These are phyloP conservation scores for Beauveria rudraprayagi DNA, from an alignment of 2,329 filamentous ascomycete species.

Conservation along the genomic window DNA sequence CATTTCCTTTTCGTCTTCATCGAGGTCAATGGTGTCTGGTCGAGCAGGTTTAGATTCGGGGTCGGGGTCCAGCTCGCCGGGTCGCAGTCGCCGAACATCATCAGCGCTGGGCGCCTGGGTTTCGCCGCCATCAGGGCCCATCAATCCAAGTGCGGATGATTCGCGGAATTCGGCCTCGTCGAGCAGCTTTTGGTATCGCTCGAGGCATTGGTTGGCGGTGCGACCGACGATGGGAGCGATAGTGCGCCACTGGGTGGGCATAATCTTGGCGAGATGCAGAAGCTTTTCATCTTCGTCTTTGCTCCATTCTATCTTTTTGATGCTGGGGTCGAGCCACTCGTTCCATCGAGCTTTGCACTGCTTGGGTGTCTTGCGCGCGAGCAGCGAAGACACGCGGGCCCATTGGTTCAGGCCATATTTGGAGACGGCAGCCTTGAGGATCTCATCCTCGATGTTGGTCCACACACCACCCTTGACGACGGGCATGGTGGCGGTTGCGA, in stretches of 20 bases:
- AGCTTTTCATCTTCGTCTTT: conserved; percentile 98
- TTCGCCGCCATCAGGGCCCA: conserved; percentile 80
- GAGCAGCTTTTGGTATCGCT: conserved; percentile 91
- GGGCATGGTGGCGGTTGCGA: conserved; percentile 44
- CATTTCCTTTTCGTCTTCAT: conserved; percentile 99
- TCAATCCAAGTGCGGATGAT: conserved; percentile 72
- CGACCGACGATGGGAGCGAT: conserved; percentile 95
- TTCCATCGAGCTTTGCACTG: conserved; percentile 98
- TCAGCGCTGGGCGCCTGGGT: conserved; percentile 82
- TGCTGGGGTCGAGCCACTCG: conserved; percentile 96
- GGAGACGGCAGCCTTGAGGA: conserved; percentile 89
- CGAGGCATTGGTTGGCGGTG: conserved; percentile 93
- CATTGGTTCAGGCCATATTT: conserved; percentile 97
- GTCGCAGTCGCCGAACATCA: conserved; percentile 78
- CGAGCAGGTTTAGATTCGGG: conserved; percentile 92
- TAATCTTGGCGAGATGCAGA: conserved; percentile 91
- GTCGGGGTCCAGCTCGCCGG: conserved; percentile 94
- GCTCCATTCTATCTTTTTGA: conserved; percentile 98
- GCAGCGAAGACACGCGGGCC: conserved; percentile 93
- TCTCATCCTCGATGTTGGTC: conserved; percentile 84
- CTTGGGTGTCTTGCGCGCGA: conserved; percentile 95
- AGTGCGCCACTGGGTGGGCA: conserved; percentile 98
- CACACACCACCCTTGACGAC: conserved; percentile 69
- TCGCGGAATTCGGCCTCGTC: conserved; percentile 93
- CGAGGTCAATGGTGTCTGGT: conserved; percentile 94